Conservation (phyloP, 257 asterid species). For the Lycium barbarum region DNA sequence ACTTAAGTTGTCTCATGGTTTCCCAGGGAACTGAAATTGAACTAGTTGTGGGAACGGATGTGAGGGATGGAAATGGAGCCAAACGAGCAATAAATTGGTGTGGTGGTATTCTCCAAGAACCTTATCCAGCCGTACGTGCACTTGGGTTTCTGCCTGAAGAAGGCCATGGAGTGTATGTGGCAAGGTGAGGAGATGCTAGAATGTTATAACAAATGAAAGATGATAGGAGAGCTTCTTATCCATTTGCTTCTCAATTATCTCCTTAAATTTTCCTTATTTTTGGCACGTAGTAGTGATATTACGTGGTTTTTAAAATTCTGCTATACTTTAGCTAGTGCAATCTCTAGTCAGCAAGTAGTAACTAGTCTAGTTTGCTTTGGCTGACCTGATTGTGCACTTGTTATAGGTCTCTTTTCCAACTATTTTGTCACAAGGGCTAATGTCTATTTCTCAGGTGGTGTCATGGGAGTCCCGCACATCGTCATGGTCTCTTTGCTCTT, state of each 20-base stretch:
- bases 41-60: constrained; percentile 88
- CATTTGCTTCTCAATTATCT: not conserved
- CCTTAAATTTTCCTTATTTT: not conserved
- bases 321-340: not conserved
- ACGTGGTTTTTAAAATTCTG: not conserved
- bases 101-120: constrained; percentile 92
- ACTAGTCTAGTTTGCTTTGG: not conserved
- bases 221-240: not conserved
- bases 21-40: constrained; percentile 90
- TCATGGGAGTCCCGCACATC: constrained; percentile 97
- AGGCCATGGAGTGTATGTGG: constrained; percentile 97
- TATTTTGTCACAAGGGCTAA: constrained; percentile 14
- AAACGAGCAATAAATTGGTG: constrained; percentile 93
- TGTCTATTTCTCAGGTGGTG: constrained; percentile 80
- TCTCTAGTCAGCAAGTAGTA: not conserved
- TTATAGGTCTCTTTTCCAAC: not conserved
- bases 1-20: constrained; percentile 27
- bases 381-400: constrained; percentile 5
- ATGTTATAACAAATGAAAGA: not conserved
- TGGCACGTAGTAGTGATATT: not conserved
- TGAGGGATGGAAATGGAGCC: constrained; percentile 94
- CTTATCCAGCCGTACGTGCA: constrained; percentile 95
- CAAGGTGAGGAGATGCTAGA: constrained; percentile 61
- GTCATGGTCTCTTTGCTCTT: constrained; percentile 94
- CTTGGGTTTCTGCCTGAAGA: constrained; percentile 96